These are phyloP conservation scores for Apiotrichum laibachii DNA, from an alignment of 1,284 basidiomycete genomes.

Conservation along the genomic window DNA sequence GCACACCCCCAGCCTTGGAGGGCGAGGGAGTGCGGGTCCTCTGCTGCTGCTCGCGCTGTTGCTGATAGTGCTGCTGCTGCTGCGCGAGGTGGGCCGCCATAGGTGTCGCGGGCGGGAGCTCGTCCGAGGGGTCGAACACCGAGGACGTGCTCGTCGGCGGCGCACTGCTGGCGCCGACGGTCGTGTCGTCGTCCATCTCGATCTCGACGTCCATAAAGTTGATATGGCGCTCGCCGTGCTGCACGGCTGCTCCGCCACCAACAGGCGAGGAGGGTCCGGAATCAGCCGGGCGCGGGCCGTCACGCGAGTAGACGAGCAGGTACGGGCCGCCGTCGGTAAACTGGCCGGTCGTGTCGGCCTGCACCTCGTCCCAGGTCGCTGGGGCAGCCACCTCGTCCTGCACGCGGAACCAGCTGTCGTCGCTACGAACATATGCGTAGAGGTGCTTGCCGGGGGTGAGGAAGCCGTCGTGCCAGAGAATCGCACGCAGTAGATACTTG, in stretches of 20 bases:
- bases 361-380: conserved; percentile 35
- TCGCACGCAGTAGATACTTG: conserved; percentile 34
- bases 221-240: neutral
- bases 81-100: neutral
- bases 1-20: neutral
- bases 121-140: neutral
- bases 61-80: neutral
- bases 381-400: conserved; percentile 30
- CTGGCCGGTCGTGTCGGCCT: conserved; percentile 36
- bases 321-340: conserved; percentile 48
- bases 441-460: conserved; percentile 35
- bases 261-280: neutral
- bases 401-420: conserved; percentile 41
- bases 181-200: conserved; percentile 1
- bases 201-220: conserved; percentile 3
- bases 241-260: neutral
- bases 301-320: conserved; percentile 33
- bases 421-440: conserved; percentile 34
- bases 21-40: neutral
- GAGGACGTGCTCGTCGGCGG: neutral
- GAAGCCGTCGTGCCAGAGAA: conserved; percentile 43
- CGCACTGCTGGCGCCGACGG: neutral
- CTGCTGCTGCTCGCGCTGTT: too few relatives aligned
- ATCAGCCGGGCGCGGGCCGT: conserved; percentile 19
- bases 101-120: neutral